Conservation (phyloP, 345 rosid species). For the Aethionema arabicum region DNA sequence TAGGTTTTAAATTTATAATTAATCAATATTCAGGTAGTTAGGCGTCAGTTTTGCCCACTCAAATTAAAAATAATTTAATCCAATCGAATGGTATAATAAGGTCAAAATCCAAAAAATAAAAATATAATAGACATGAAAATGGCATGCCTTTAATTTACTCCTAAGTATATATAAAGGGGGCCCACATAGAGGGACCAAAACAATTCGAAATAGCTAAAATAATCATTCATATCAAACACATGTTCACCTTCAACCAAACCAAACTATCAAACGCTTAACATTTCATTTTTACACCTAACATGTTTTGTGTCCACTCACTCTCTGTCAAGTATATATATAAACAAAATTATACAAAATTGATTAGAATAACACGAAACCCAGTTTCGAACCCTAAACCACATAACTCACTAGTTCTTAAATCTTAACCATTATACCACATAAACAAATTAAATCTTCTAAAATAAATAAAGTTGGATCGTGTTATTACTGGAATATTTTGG, state of each 20-base stretch:
- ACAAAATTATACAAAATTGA: background rate
- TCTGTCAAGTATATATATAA: background rate
- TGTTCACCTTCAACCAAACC: conserved; percentile 36
- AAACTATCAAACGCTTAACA: conserved; percentile 25
- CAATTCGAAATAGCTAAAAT: conserved; percentile 9
- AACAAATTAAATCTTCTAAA: no score
- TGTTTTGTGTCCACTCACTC: background rate
- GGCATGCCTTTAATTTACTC: conserved; percentile 36
- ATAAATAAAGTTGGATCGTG: no score
- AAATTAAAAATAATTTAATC: conserved; percentile 4
- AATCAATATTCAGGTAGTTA: conserved; percentile 24
- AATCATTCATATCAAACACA: conserved; percentile 29
- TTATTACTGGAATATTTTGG: no score
- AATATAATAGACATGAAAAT: conserved; percentile 23
- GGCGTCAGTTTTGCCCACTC: conserved; percentile 27
- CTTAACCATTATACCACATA: no score
- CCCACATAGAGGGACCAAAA: conserved; percentile 31
- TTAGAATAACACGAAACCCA: background rate
- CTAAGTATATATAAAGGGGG: conserved; percentile 24
- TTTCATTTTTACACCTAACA: conserved; percentile 12
- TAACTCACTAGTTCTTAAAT: no score
- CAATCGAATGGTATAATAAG: conserved; percentile 18
- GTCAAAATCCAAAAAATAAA: conserved; percentile 9
- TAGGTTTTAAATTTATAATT: background rate
- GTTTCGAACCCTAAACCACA: background rate